Percentiles rank a stretch among this genome's conserved stretches.
Evolutionary conservation across 1,139 yeast species (phyloP).

Genomic region (Hansenula lynferdii): DNA sequence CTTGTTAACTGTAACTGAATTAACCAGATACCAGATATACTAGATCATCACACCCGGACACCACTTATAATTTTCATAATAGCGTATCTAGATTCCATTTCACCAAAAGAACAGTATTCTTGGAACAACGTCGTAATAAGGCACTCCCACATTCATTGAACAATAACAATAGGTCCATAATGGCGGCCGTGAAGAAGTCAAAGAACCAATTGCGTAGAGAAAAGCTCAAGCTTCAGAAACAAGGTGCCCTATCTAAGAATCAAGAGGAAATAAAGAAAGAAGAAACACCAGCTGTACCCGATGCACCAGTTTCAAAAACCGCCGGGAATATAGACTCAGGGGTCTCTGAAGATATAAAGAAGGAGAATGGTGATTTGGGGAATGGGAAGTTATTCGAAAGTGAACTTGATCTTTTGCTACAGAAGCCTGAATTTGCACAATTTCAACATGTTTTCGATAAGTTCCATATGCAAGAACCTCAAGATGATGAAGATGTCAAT

Average conservation of each 20-base stretch:
- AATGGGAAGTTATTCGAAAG: slow-evolving; percentile 16
- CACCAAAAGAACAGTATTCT: no score
- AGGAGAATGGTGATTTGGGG: not conserved
- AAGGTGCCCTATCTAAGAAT: slow-evolving; percentile 3
- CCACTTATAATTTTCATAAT: not conserved
- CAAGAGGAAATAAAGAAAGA: not conserved
- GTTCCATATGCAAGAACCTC: slow-evolving; percentile 29
- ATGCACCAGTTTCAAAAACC: not conserved
- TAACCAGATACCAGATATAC: no score
- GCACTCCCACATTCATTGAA: no score
- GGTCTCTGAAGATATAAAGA: not conserved
- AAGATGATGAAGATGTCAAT: slow-evolving; percentile 13
- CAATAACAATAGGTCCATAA: not conserved
- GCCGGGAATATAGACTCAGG: not conserved
- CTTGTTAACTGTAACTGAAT: no score
- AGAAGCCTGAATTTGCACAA: slow-evolving; percentile 36
- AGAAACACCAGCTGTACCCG: slow-evolving; percentile 1
- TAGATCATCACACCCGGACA: not conserved
- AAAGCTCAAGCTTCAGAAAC: slow-evolving; percentile 46
- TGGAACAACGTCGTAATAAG: no score
- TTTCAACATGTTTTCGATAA: slow-evolving; percentile 39
- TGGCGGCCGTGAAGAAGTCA: slow-evolving; percentile 27
- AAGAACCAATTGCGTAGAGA: slow-evolving; percentile 66
- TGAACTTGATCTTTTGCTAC: slow-evolving; percentile 24
- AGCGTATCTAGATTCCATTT: not conserved